A percentile compares a stretch with the other conserved stretches of the same genome.
phyloP scores from a whole-genome alignment of 371 early-diverging fungal genomes.

The Blakeslea trispora region DNA sequence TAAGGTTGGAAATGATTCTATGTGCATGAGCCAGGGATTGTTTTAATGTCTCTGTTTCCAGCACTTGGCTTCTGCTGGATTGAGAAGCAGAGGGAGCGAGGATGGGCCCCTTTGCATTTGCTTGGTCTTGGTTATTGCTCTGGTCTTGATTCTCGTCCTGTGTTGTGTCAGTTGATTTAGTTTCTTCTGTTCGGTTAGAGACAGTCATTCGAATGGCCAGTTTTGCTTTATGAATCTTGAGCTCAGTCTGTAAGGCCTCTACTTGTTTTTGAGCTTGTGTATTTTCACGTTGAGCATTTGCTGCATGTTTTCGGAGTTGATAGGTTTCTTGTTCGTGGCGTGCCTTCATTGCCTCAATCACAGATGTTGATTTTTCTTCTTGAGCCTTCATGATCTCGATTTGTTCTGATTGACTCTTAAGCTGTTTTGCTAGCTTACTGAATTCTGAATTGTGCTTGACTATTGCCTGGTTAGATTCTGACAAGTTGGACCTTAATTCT shows the following conservation, averaged over 20 bases:
- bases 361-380: constrained; percentile 58
- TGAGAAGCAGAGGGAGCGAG: constrained; percentile 18
- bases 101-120: constrained; percentile 5
- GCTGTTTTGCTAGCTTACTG: constrained; percentile 53
- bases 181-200: constrained; percentile 14
- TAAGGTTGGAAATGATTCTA: constrained; percentile 51
- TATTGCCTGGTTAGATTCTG: constrained; percentile 54
- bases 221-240: constrained; percentile 48
- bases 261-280: constrained; percentile 54
- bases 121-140: constrained; percentile 7
- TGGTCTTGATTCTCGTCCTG: constrained; percentile 4
- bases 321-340: constrained; percentile 71
- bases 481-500: constrained; percentile 52
- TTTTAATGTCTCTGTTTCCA: constrained; percentile 52
- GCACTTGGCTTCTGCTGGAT: constrained; percentile 29
- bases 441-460: constrained; percentile 56
- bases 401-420: constrained; percentile 58
- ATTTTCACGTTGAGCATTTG: constrained; percentile 66
- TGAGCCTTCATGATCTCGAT: constrained; percentile 65
- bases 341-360: constrained; percentile 55
- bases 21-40: constrained; percentile 52
- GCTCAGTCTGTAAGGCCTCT: constrained; percentile 61
- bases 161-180: neutral
- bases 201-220: constrained; percentile 30
- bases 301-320: constrained; percentile 56